Conservation (phyloP, 2,329 filamentous ascomycete species). For the Nakataea oryzae region DNA sequence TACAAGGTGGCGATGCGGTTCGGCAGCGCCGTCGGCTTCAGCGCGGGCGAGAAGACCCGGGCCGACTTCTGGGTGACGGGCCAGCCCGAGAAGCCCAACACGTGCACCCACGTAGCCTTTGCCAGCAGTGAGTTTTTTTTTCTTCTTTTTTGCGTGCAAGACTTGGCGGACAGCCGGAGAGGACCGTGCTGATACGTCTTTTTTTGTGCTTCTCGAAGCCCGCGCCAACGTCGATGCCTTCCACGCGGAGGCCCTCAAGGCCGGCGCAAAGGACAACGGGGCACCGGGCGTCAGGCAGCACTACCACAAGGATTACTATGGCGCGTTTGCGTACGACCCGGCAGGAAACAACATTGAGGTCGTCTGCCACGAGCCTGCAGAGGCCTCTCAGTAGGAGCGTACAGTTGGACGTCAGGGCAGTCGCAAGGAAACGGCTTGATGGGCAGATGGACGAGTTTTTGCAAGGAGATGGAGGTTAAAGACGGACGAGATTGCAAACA, state of each 20-base stretch:
- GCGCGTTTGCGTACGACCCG: conserved; percentile 37
- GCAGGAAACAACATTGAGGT: conserved; percentile 42
- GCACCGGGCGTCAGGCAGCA: conserved; percentile 30
- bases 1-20: conserved; percentile 4
- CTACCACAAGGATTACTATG: conserved; percentile 37
- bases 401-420: too few species aligned
- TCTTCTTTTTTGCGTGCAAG: background rate
- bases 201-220: conserved; percentile 15
- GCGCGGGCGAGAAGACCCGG: background rate
- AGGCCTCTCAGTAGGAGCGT: background rate
- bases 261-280: conserved; percentile 37
- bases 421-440: too few species aligned
- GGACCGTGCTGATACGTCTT: background rate
- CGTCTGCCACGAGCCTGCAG: conserved; percentile 15
- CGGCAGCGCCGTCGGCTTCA: background rate
- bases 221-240: conserved; percentile 31
- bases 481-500: too few species aligned
- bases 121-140: background rate
- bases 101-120: conserved; percentile 2
- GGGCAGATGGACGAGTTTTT: too few species aligned
- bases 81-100: background rate
- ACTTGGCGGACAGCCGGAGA: too few species aligned
- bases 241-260: conserved; percentile 28
- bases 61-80: conserved; percentile 3
- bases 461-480: too few species aligned